Percentiles rank a stretch among this genome's conserved stretches.
Evolutionary conservation across 1,284 basidiomycete species (phyloP).

Genomic region (Cutaneotrichosporon daszewskae): DNA sequence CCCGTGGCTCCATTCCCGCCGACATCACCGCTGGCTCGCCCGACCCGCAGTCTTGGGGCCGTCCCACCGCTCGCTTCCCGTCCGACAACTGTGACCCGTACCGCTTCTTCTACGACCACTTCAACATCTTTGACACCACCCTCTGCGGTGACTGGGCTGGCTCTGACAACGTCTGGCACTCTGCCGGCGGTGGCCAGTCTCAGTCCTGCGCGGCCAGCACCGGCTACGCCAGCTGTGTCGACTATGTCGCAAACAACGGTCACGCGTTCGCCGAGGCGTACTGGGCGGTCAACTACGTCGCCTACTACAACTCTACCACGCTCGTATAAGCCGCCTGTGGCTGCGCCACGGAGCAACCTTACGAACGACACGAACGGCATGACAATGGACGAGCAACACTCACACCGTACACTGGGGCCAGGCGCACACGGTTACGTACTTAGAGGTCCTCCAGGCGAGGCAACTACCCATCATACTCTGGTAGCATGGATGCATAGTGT

Average conservation of each 20-base stretch:
- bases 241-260: conserved; percentile 67
- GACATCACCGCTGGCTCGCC: conserved; percentile 67
- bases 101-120: conserved; percentile 73
- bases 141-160: conserved; percentile 77
- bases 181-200: background rate
- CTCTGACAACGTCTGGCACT: conserved; percentile 50
- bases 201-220: conserved; percentile 71
- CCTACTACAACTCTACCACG: conserved; percentile 18
- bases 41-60: conserved; percentile 65
- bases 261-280: conserved; percentile 69
- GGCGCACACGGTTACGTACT: too few species aligned
- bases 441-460: too few species aligned
- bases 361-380: background rate
- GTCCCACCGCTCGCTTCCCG: conserved; percentile 67
- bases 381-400: conserved; percentile 1
- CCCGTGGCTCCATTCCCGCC: conserved; percentile 61
- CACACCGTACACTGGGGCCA: too few species aligned
- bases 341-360: background rate
- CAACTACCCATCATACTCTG: too few species aligned
- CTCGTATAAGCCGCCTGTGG: conserved; percentile 1
- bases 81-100: conserved; percentile 64
- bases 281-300: conserved; percentile 51
- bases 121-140: conserved; percentile 42
- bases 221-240: conserved; percentile 68
- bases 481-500: conserved; percentile 5